Percentiles rank a stretch among this genome's conserved stretches.
These are phyloP conservation scores for Ceratocystis alfenasii DNA, from an alignment of 2,329 filamentous ascomycete genomes.

Conservation along the genomic window DNA sequence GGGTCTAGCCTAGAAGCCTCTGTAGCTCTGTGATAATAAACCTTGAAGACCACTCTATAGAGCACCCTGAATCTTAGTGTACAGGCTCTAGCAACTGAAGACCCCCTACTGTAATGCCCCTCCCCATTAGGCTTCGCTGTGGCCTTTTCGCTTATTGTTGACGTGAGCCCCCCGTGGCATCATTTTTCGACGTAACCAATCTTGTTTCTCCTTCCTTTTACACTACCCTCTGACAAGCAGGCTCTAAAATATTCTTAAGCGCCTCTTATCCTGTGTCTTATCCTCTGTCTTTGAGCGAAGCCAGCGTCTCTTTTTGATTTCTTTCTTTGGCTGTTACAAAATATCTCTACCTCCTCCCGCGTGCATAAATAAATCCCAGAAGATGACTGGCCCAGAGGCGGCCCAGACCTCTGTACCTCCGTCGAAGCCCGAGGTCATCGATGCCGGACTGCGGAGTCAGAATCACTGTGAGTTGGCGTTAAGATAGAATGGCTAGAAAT, in stretches of 20 bases:
- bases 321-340: not conserved
- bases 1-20: no score
- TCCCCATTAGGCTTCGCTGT: not conserved
- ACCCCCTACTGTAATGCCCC: no score
- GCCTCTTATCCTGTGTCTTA: not conserved
- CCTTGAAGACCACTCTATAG: no score
- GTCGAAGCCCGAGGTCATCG: constrained; percentile 31
- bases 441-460: constrained; percentile 69
- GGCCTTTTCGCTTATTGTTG: not conserved
- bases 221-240: not conserved
- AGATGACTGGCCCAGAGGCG: constrained; percentile 16
- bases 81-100: no score
- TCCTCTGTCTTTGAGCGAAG: not conserved
- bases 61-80: no score
- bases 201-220: not conserved
- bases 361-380: not conserved
- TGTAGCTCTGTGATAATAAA: no score
- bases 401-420: constrained; percentile 6
- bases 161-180: not conserved
- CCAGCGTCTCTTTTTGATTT: not conserved
- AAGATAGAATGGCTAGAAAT: not conserved
- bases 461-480: constrained; percentile 54
- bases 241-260: constrained; percentile 8
- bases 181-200: not conserved
- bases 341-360: not conserved